Evolutionary conservation across 805 yeast species (phyloP).

Genomic region (Barnettozyma salicaria): DNA sequence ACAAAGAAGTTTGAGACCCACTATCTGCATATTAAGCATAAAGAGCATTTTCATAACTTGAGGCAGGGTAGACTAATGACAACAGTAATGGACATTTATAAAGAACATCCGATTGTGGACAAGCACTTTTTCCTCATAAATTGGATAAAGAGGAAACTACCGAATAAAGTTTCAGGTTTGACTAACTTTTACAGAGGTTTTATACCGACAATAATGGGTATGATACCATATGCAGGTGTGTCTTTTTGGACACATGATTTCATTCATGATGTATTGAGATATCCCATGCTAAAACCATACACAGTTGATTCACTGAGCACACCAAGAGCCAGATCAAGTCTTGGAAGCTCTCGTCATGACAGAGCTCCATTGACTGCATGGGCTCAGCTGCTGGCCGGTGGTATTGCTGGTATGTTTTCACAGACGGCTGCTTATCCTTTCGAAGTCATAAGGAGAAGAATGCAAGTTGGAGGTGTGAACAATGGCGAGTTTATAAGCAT

Average conservation of each 20-base stretch:
- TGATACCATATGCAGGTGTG: constrained; percentile 98
- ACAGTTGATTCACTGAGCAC: constrained; percentile 35
- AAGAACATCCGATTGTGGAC: constrained; percentile 21
- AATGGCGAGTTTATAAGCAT: constrained; percentile 51
- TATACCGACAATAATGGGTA: constrained; percentile 87
- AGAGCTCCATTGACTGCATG: constrained; percentile 73
- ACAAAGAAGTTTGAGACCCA: constrained; percentile 36
- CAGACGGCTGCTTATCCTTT: constrained; percentile 97
- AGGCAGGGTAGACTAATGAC: constrained; percentile 28
- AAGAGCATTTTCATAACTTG: constrained; percentile 20
- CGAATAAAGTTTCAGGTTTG: constrained; percentile 16
- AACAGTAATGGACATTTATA: constrained; percentile 23
- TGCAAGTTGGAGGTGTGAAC: constrained; percentile 88
- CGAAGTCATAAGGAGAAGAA: constrained; percentile 87
- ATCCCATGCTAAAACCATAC: constrained; percentile 46
- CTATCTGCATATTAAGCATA: constrained; percentile 17
- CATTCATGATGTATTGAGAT: constrained; percentile 78
- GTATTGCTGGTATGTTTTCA: constrained; percentile 89
- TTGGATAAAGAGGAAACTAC: constrained; percentile 19
- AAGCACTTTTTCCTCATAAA: constrained; percentile 20
- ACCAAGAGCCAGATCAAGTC: constrained; percentile 10
- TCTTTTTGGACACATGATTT: constrained; percentile 92
- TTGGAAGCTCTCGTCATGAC: constrained; percentile 15
- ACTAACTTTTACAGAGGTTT: constrained; percentile 88
- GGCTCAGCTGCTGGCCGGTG: constrained; percentile 95